Evolutionary conservation across 352 stramenopile genomes (phyloP).

Genomic region (Globisporangium recalcitrans): DNA sequence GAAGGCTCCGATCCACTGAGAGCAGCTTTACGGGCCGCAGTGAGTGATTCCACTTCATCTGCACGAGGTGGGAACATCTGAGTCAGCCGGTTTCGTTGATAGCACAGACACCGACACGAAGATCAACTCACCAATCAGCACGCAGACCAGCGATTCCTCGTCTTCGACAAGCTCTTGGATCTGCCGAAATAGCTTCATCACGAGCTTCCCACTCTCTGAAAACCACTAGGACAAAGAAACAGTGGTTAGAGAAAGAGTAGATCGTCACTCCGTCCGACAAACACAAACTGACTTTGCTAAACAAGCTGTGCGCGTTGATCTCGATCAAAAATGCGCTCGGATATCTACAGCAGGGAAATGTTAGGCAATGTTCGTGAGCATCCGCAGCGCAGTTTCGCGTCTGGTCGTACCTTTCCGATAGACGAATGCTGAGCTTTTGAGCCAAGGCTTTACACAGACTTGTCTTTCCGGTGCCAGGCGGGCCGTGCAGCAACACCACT

Average conservation of each 20-base stretch:
- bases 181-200: conserved; percentile 89
- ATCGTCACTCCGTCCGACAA: not conserved
- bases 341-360: conserved; percentile 25
- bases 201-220: conserved; percentile 91
- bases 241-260: not conserved
- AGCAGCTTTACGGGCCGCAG: conserved; percentile 65
- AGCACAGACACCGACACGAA: not conserved
- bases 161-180: conserved; percentile 90
- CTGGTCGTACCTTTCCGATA: conserved; percentile 48
- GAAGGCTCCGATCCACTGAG: conserved; percentile 80
- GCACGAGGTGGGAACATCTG: not conserved
- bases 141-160: conserved; percentile 82
- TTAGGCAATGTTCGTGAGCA: not conserved
- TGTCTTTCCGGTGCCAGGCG: conserved; percentile 91
- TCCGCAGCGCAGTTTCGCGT: not conserved
- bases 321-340: conserved; percentile 79
- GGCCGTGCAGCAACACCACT: conserved; percentile 89
- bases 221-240: conserved; percentile 77
- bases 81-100: not conserved
- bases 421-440: conserved; percentile 89
- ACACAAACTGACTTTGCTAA: conserved; percentile 67
- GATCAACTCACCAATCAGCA: conserved; percentile 76
- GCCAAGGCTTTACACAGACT: conserved; percentile 89
- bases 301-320: conserved; percentile 92
- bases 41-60: conserved; percentile 92